A percentile compares a stretch with the other conserved stretches of the same genome.
phyloP scores from a whole-genome alignment of 73 alveolate species.

The Paramecium primaurelia region DNA sequence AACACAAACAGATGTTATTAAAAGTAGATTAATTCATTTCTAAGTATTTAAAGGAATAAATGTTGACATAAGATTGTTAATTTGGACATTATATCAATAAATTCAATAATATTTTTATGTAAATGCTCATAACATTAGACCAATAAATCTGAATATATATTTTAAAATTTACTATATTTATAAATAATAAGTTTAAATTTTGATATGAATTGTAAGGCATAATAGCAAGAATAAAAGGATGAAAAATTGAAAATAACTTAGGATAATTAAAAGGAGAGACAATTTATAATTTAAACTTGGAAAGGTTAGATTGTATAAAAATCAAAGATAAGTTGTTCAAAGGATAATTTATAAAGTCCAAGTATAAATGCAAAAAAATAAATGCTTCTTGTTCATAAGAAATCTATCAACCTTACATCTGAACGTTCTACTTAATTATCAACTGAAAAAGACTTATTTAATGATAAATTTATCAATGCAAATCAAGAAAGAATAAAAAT shows the following conservation, averaged over 20 bases:
- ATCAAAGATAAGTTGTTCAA: not conserved
- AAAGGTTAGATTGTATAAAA: not conserved
- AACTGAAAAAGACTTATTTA: not conserved
- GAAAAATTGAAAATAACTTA: not conserved
- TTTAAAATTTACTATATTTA: not conserved
- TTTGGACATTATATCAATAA: not conserved
- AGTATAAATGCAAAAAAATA: not conserved
- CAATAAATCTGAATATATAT: not conserved
- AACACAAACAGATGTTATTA: not conserved
- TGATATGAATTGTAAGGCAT: not conserved
- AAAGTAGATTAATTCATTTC: not conserved
- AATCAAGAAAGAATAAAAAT: not conserved
- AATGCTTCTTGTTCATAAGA: not conserved
- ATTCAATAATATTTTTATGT: not conserved
- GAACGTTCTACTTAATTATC: not conserved
- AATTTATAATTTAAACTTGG: not conserved
- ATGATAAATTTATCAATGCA: not conserved
- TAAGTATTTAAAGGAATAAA: not conserved
- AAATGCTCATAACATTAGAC: not conserved
- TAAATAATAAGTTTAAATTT: not conserved
- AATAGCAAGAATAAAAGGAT: not conserved
- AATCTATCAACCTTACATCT: not conserved
- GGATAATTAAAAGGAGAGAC: not conserved
- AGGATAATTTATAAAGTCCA: not conserved
- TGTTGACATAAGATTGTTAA: not conserved